Evolutionary conservation across 2,329 filamentous ascomycete genomes (phyloP).

Genomic region (Rhinocladiella similis): DNA sequence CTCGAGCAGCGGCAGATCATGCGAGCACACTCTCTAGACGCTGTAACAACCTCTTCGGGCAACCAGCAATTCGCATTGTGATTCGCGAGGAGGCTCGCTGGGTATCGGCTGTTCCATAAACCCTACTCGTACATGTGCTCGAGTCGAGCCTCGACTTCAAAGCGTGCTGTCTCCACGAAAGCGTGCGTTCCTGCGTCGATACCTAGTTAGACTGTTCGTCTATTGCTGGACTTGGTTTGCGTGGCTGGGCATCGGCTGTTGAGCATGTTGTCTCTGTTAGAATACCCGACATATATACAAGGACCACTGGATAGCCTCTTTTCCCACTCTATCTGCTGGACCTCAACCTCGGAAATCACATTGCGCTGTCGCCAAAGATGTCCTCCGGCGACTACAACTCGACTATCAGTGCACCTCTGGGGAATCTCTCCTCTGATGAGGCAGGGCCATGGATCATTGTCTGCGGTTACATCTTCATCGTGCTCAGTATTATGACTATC

Average conservation of each 20-base stretch:
- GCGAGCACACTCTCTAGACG: too few relatives aligned
- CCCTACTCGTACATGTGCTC: too few relatives aligned
- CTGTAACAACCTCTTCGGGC: too few relatives aligned
- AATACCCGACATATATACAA: background rate
- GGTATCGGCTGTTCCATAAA: too few relatives aligned
- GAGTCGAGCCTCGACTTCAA: too few relatives aligned
- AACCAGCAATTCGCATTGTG: too few relatives aligned
- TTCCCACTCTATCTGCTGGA: too few relatives aligned
- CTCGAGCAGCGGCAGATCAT: too few relatives aligned
- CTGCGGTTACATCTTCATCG: slow-evolving; percentile 11
- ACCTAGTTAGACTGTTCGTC: background rate
- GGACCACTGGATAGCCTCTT: background rate
- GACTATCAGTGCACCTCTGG: background rate
- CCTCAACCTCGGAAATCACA: background rate
- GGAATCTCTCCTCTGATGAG: slow-evolving; percentile 8
- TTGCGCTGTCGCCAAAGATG: background rate
- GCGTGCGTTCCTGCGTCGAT: background rate
- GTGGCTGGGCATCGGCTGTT: background rate
- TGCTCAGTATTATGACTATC: slow-evolving; percentile 14
- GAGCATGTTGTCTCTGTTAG: background rate
- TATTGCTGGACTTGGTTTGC: background rate
- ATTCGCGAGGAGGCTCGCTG: too few relatives aligned
- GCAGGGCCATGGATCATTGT: slow-evolving; percentile 6
- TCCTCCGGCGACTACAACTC: background rate
- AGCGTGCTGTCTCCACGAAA: too few relatives aligned